Evolutionary conservation across 345 rosid genomes (phyloP), one percentile per base, ranked within the genome.

Genomic region (Hibiscus mutabilis): DNA sequence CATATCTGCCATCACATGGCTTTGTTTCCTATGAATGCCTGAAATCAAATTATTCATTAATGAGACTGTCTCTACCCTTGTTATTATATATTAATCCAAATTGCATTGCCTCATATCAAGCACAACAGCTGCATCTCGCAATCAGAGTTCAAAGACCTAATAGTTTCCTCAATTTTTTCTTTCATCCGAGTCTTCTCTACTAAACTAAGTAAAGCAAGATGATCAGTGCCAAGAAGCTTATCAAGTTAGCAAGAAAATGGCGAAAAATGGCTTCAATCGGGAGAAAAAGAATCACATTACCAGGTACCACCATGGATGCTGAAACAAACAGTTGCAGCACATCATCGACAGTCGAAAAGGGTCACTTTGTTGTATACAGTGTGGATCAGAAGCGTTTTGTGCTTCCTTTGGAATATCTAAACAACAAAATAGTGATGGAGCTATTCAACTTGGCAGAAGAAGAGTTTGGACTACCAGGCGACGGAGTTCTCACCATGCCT

Each of bases 221-320:
- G 73, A 72, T 77, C 42, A 74, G 49, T 40, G 27, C 73, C 15
- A 78, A 69, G 73, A 75, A 78, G 63, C 77, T 81, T 62, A 63
- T 78, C 69, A 70, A 62, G 63, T 60, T 78, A 51, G 82, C 84
- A 7, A 82, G 74, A 53, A 76, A 76, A 57, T 71, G 82, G 79
- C 74, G n/a, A 24, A 74, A 52, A 49, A 21, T 59, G n/a, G 78
- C 64, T 16, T 61, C 71, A 27, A 66, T 74, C 3, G 47, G 40
- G 53, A 49, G 73, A 53, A 69, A 71, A 71, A 66, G 66, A 46
- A 73, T 74, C 46, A 55, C 79, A 25, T 70, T 79, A 1, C 70
- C 69, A 37, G 57, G 53, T 40, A 16, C 52, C 33, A 27, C 2
- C 1, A 2, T 0, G 1, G n/a, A 67, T 51, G 44, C 5, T 37